A percentile compares a stretch with the other conserved stretches of the same genome.
Evolutionary conservation across 345 rosid species (phyloP).

Genomic region (Jatropha curcas): DNA sequence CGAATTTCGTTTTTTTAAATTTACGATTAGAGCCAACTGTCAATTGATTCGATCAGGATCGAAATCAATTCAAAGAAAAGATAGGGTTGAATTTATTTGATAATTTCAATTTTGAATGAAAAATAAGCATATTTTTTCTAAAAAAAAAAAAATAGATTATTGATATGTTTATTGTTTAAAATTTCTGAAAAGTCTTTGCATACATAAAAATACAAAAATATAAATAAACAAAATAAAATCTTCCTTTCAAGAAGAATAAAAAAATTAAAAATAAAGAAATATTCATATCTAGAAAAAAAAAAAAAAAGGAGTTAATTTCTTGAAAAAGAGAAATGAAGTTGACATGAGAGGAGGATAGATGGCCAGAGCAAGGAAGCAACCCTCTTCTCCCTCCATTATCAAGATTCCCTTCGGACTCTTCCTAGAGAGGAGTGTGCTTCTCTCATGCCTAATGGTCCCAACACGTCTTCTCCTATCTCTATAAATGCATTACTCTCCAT

Average conservation of each 20-base stretch:
- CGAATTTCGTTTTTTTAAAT: too few relatives aligned
- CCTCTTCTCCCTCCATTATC: conserved; percentile 25
- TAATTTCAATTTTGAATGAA: too few relatives aligned
- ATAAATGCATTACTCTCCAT: conserved; percentile 61
- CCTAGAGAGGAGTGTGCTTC: conserved; percentile 48
- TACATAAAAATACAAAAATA: too few relatives aligned
- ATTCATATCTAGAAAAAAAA: neutral
- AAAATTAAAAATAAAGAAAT: neutral
- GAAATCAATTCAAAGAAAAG: too few relatives aligned
- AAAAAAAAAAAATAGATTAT: too few relatives aligned
- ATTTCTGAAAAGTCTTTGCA: too few relatives aligned
- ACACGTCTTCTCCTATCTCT: conserved; percentile 10
- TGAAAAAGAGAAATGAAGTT: conserved; percentile 27
- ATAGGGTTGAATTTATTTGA: too few relatives aligned
- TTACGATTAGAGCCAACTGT: too few relatives aligned
- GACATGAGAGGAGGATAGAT: conserved; percentile 66
- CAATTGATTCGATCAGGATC: too few relatives aligned
- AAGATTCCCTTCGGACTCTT: conserved; percentile 45
- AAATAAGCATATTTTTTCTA: too few relatives aligned
- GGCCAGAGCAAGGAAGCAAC: conserved; percentile 29
- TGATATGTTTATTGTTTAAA: too few relatives aligned
- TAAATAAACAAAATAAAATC: too few relatives aligned
- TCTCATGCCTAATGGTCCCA: conserved; percentile 31
- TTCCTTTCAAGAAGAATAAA: neutral
- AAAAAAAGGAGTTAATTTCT: conserved; percentile 19